Evolutionary conservation across 371 early-diverging fungal genomes (phyloP), one percentile per base, ranked within the genome.

Genomic region (Circinella umbellata): DNA sequence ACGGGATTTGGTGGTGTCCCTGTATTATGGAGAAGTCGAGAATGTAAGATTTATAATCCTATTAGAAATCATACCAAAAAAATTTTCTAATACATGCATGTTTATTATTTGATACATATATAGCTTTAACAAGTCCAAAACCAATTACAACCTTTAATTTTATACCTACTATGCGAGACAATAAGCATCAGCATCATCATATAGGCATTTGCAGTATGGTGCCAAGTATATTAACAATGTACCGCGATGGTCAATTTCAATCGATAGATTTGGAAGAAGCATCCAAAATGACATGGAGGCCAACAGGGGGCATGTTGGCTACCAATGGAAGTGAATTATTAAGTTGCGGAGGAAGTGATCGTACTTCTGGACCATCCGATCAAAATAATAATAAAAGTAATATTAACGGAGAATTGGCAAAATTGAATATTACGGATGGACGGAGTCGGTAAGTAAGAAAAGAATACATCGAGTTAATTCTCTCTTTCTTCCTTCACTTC

Each of bases 21-120:
- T 0, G 84, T 91, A 4, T 72, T 91, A 49, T 90, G 90, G 91
- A 88, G 87, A 69, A 85, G 82, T 59, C 76, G 89, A 39, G 81
- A 86, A 76, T 86, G 88, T 87, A 81, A 63, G 87, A 76, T 76
- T 57, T 57, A 27, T 13, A 57, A 13, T 57, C 27, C 2, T 34
- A 11, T 34, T 17, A 36, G 1, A 27, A 60, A n/a, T 13, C 60
- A 35, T 8, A 61, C 13, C 4, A 10, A 61, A 10, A 17, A 61
- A 57, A 36, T 1, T 11, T 42, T 11, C 6, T 42, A 11, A 9
- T 42, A 3, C 42, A 9, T 42, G 11, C 11, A 42, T 42, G 11
- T 3, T 9, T 42, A 42, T 42, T 42, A 9, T 42, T 51, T 51
- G 11, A 20, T 0, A 8, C 34, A 13, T 66, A 18, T 42, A 9